Percentiles rank a stretch among this genome's conserved stretches.
Conservation (phyloP, 1,284 basidiomycete genomes). For the Irpex sp. region DNA sequence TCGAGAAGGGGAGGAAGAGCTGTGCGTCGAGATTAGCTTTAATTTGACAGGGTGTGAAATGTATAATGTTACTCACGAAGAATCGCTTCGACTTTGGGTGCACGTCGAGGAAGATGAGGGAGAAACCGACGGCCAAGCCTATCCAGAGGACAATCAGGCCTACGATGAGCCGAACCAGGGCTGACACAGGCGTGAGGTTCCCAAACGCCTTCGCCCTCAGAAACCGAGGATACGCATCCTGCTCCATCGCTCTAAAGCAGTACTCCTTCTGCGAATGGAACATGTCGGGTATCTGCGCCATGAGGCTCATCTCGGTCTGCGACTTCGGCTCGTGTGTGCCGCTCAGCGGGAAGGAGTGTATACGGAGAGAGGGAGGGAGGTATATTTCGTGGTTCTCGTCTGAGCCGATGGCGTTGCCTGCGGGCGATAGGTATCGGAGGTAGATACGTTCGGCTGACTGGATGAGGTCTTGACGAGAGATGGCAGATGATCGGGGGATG, state of each 20-base stretch:
- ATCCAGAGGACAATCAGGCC: slow-evolving; percentile 92
- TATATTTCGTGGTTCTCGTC: slow-evolving; percentile 90
- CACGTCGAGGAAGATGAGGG: slow-evolving; percentile 91
- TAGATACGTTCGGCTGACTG: slow-evolving; percentile 95
- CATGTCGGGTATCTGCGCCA: slow-evolving; percentile 94
- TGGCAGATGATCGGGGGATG: slow-evolving; percentile 88
- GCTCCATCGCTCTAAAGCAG: slow-evolving; percentile 95
- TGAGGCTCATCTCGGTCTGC: slow-evolving; percentile 66
- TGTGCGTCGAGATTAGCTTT: slow-evolving; percentile 31
- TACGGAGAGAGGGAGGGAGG: slow-evolving; percentile 82
- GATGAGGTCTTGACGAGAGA: slow-evolving; percentile 86
- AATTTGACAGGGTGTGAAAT: neutral
- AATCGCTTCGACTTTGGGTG: slow-evolving; percentile 87
- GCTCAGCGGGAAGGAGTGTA: slow-evolving; percentile 75
- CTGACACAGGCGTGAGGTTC: slow-evolving; percentile 89
- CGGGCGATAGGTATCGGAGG: slow-evolving; percentile 85
- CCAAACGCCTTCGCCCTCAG: slow-evolving; percentile 95
- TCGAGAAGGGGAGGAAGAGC: slow-evolving; percentile 93
- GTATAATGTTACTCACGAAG: slow-evolving; percentile 70
- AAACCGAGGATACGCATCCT: slow-evolving; percentile 97
- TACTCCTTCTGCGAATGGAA: slow-evolving; percentile 98
- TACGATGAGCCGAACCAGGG: slow-evolving; percentile 78
- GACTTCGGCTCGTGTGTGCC: slow-evolving; percentile 68
- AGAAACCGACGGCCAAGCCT: slow-evolving; percentile 85
- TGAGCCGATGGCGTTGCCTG: slow-evolving; percentile 59